phyloP scores from a whole-genome alignment of 1,139 yeast genomes.

The Pneumocystis sp. region DNA sequence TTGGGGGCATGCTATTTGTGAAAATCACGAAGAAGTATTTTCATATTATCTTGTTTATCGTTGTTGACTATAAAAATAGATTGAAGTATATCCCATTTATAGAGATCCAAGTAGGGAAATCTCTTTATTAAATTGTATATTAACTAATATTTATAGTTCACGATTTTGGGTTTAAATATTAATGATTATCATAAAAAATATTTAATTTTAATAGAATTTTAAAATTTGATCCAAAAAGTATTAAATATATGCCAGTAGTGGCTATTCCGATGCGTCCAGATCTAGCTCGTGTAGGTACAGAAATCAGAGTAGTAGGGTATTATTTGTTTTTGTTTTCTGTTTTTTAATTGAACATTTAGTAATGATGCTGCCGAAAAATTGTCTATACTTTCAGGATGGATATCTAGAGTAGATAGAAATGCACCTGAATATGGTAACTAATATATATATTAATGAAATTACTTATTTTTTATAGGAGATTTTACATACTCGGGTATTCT shows the following conservation, averaged over 20 bases:
- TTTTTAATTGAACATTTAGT: neutral
- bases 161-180: constrained; percentile 45
- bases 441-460: constrained; percentile 33
- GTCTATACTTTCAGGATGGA: constrained; percentile 77
- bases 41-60: constrained; percentile 47
- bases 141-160: constrained; percentile 40
- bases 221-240: constrained; percentile 53
- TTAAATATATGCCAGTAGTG: constrained; percentile 59
- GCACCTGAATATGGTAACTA: constrained; percentile 90
- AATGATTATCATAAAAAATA: constrained; percentile 11
- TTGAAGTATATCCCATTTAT: neutral
- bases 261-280: constrained; percentile 64
- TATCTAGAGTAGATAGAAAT: constrained; percentile 78
- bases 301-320: constrained; percentile 74
- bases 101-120: neutral
- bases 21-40: constrained; percentile 86
- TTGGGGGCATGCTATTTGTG: constrained; percentile 78
- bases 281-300: constrained; percentile 74
- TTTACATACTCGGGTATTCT: neutral
- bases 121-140: neutral
- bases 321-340: neutral
- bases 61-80: neutral
- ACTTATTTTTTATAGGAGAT: neutral
- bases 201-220: constrained; percentile 31
- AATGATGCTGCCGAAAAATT: constrained; percentile 93